Conservation (phyloP, 139 green algal genomes). For the Chlorella sp. region DNA sequence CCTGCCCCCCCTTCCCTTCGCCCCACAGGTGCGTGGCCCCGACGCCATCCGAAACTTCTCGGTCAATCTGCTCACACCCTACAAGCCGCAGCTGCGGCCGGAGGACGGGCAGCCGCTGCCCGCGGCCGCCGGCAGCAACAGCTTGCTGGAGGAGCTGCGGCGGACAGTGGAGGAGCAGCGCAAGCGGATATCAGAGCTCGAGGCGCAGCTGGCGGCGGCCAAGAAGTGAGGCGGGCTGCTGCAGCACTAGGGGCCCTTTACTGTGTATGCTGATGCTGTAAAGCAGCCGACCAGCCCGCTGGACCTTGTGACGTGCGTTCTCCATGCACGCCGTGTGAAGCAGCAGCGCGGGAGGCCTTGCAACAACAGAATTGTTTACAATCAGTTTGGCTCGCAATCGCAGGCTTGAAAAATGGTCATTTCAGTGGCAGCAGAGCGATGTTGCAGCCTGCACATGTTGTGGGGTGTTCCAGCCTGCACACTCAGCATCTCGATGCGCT, state of each 20-base stretch:
- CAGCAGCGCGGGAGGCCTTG: not conserved
- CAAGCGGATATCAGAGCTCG: conserved; percentile 24
- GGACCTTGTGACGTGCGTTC: no score
- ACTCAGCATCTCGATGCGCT: no score
- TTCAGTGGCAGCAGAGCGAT: no score
- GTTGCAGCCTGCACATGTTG: no score
- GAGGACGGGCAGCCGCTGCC: not conserved
- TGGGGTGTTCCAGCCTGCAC: no score
- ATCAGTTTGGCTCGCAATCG: no score
- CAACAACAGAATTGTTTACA: no score
- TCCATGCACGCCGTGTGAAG: no score
- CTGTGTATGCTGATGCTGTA: not conserved
- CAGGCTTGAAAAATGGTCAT: no score
- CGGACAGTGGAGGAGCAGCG: conserved; percentile 5
- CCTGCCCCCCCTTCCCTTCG: not conserved
- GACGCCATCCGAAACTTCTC: conserved; percentile 78
- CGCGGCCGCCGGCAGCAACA: not conserved
- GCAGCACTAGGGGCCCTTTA: no score
- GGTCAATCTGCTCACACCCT: conserved; percentile 68
- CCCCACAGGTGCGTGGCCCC: conserved; percentile 70
- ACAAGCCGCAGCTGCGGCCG: conserved; percentile 26
- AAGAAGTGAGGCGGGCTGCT: not conserved
- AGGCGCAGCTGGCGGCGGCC: conserved; percentile 25
- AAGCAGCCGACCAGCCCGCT: conserved; percentile 58
- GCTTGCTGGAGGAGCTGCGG: conserved; percentile 20